A percentile compares a stretch with the other conserved stretches of the same genome.
phyloP scores from a whole-genome alignment of 768 basidiomycete genomes.

The Chalciporus pseudorubinellus region DNA sequence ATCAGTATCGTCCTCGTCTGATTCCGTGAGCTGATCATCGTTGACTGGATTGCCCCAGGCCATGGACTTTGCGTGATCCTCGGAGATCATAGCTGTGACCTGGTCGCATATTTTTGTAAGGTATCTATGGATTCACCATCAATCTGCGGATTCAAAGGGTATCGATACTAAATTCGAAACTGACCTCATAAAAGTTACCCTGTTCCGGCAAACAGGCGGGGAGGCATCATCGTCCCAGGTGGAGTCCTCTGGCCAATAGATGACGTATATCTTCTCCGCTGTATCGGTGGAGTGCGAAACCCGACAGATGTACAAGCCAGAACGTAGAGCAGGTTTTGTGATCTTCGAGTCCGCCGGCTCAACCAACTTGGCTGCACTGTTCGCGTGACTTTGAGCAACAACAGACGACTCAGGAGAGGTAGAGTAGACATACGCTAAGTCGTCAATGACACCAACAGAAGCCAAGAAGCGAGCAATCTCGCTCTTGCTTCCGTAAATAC shows the following conservation, averaged over 20 bases:
- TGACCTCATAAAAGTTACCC: constrained; percentile 56
- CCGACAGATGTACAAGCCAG: constrained; percentile 50
- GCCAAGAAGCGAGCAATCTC: constrained; percentile 50
- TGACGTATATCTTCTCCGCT: constrained; percentile 38
- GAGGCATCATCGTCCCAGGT: constrained; percentile 55
- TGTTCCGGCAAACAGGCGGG: constrained; percentile 47
- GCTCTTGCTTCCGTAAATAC: constrained; percentile 54
- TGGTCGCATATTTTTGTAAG: constrained; percentile 60
- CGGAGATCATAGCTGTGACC: constrained; percentile 46
- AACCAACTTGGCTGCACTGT: constrained; percentile 15
- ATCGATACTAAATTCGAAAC: background rate
- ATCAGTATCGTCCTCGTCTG: constrained; percentile 42
- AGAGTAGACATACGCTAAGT: constrained; percentile 36
- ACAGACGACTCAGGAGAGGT: background rate
- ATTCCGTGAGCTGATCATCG: constrained; percentile 23
- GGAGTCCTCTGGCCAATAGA: constrained; percentile 62
- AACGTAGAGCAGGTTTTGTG: constrained; percentile 35
- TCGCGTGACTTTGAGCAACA: background rate
- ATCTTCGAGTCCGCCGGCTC: background rate
- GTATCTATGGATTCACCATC: constrained; percentile 38
- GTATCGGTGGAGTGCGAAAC: constrained; percentile 1
- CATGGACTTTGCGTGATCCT: constrained; percentile 43
- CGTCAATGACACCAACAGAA: constrained; percentile 36
- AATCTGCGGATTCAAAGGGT: background rate
- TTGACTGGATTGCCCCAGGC: constrained; percentile 39